phyloP scores from a whole-genome alignment of 495 filamentous ascomycete species.

The Aspergillus bertholletiae region DNA sequence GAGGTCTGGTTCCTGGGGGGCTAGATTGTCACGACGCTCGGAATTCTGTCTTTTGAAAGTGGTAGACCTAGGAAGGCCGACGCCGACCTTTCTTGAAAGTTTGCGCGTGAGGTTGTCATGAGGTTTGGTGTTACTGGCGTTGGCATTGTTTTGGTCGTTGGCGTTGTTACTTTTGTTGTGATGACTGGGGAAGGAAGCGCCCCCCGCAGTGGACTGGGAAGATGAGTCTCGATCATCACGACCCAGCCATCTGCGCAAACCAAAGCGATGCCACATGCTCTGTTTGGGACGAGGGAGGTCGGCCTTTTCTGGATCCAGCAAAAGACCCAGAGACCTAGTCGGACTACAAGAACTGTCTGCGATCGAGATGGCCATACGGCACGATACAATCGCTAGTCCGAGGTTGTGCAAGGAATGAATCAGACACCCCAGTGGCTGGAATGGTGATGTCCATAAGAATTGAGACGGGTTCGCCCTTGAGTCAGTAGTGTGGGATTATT shows the following conservation, averaged over 20 bases:
- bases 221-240: slow-evolving; percentile 42
- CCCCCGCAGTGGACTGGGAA: slow-evolving; percentile 16
- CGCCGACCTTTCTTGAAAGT: slow-evolving; percentile 69
- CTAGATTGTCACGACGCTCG: slow-evolving; percentile 69
- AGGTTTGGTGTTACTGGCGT: slow-evolving; percentile 20
- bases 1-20: slow-evolving; percentile 61
- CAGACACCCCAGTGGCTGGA: slow-evolving; percentile 31
- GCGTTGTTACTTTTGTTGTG: slow-evolving; percentile 10
- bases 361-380: slow-evolving; percentile 45
- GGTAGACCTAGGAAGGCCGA: slow-evolving; percentile 67
- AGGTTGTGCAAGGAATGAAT: slow-evolving; percentile 27
- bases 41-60: slow-evolving; percentile 81
- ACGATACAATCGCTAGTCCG: slow-evolving; percentile 15
- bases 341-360: slow-evolving; percentile 40
- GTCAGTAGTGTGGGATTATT: slow-evolving; percentile 8
- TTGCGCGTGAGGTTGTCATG: slow-evolving; percentile 49
- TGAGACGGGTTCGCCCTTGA: slow-evolving; percentile 16
- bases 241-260: slow-evolving; percentile 44
- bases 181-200: slow-evolving; percentile 13
- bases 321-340: slow-evolving; percentile 32
- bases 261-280: slow-evolving; percentile 51
- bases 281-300: slow-evolving; percentile 35
- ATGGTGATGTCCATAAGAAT: slow-evolving; percentile 39
- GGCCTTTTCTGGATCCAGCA: slow-evolving; percentile 32
- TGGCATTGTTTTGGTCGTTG: not conserved